Evolutionary conservation across 106 monocot species (phyloP), one percentile per base, ranked within the genome.

Genomic region (Phalaenopsis aphrodite): DNA sequence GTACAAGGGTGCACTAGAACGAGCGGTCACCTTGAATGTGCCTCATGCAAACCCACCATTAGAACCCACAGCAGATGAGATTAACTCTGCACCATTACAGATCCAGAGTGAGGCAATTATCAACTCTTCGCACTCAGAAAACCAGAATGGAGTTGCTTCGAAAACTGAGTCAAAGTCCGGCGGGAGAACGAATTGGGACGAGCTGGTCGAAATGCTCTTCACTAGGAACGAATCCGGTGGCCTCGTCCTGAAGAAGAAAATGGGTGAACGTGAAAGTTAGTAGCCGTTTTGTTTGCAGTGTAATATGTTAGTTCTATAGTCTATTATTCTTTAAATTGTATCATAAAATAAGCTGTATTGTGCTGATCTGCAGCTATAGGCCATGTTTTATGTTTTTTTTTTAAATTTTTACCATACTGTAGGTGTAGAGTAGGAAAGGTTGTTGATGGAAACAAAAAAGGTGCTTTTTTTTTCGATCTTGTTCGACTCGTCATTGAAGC

Each of bases 1-100:
- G 52, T 90, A 98, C 88, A 91, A 78, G 58, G 80, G 86, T 39
- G 97, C 97, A 3, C 72, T 98, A 9, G 85, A 89, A 79, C 87
- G 86, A 69, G 90, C 92, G 41, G 82, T 83, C 52, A 92, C 81
- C 78, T 78, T 94, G 80, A 73, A 94, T 10, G 81, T 98, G 14
- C 94, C 94, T 2, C 82, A 94, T 77, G 92, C 94, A 0, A 81
- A 81, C 56, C 57, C 86, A 15, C 81, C 81, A 24, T 45, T 80
- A 15, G 86, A 79, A 12, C 11, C 77, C 18, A 36, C n/a, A 2
- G 78, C 56, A 16, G 79, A 30, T 0, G 47, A 57, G 7, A 24
- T 46, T 4, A 52, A 49, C 15, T 61, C 75, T 9, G 68, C 56
- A 16, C 46, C 78, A 4, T 42, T 12, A 0, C 42, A 83, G 8